Percentiles rank a stretch among this genome's conserved stretches.
These are phyloP conservation scores for Colletotrichum liaoningense DNA, from an alignment of 2,329 filamentous ascomycete species.

Conservation along the genomic window DNA sequence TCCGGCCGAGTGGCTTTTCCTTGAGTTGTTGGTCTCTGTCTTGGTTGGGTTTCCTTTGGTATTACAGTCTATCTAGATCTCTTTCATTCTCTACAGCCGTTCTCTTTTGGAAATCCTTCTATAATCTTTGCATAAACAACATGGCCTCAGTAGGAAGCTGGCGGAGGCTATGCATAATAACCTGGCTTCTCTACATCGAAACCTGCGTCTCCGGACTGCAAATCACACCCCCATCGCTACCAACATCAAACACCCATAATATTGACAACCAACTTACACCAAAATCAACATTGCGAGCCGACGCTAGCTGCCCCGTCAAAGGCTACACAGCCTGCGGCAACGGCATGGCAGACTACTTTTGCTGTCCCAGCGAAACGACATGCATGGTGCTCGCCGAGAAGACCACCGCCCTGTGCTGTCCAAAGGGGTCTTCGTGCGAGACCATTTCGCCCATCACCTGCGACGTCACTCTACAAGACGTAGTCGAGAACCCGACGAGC, in stretches of 20 bases:
- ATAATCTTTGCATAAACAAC: background rate
- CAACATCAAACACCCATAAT: background rate
- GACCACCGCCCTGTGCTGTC: constrained; percentile 79
- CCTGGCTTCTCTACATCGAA: constrained; percentile 12
- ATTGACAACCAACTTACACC: background rate
- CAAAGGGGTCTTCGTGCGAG: constrained; percentile 64
- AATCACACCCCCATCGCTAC: background rate
- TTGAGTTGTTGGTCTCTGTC: background rate
- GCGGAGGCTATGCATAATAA: constrained; percentile 13
- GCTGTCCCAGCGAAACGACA: constrained; percentile 65
- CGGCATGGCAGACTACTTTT: constrained; percentile 72
- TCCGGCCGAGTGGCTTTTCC: constrained; percentile 14
- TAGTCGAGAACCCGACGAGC: constrained; percentile 64
- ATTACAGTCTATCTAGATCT: background rate
- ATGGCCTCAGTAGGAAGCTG: constrained; percentile 5
- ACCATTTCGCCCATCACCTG: constrained; percentile 73
- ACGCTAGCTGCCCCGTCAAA: constrained; percentile 28
- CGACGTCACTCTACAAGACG: constrained; percentile 71
- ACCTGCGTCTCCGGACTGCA: constrained; percentile 1
- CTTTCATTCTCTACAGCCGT: background rate
- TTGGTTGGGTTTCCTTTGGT: background rate
- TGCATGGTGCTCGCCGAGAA: constrained; percentile 72
- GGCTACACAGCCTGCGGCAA: constrained; percentile 26
- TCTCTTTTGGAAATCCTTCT: background rate
- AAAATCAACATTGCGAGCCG: background rate